These are phyloP conservation scores for Crithidia sp. DNA, from an alignment of 208 protist species.

Conservation along the genomic window DNA sequence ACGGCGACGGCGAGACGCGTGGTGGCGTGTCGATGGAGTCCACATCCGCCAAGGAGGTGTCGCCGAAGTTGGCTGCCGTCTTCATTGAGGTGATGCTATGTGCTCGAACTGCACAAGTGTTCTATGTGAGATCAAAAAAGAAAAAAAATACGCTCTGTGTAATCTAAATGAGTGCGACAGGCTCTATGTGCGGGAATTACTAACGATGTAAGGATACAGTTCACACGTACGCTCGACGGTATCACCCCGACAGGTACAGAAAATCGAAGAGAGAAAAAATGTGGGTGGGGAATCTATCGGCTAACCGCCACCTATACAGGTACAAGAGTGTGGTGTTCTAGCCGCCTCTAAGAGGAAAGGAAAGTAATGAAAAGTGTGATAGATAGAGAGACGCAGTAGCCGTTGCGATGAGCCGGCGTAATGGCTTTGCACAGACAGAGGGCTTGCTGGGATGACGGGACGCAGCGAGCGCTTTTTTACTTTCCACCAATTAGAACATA, in stretches of 20 bases:
- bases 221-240: too few species aligned
- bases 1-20: conserved; percentile 10
- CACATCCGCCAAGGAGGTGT: conserved; percentile 27
- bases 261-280: background rate
- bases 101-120: background rate
- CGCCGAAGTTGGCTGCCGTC: conserved; percentile 4
- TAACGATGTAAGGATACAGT: too few species aligned
- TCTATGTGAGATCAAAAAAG: background rate
- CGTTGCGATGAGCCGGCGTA: too few species aligned
- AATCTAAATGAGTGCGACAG: too few species aligned
- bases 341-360: background rate
- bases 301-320: background rate
- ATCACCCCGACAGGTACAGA: background rate
- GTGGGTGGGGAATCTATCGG: background rate
- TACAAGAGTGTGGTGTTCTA: background rate
- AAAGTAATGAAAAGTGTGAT: background rate
- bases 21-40: conserved; percentile 29
- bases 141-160: conserved; percentile 1
- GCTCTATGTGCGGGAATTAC: too few species aligned
- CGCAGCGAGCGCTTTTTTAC: too few species aligned
- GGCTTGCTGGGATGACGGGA: too few species aligned
- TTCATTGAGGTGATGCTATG: background rate
- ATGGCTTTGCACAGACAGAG: too few species aligned
- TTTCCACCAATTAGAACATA: too few species aligned
- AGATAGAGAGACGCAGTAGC: background rate